phyloP scores from a whole-genome alignment of 169 alveolate species.

The Eimeria mitis region DNA sequence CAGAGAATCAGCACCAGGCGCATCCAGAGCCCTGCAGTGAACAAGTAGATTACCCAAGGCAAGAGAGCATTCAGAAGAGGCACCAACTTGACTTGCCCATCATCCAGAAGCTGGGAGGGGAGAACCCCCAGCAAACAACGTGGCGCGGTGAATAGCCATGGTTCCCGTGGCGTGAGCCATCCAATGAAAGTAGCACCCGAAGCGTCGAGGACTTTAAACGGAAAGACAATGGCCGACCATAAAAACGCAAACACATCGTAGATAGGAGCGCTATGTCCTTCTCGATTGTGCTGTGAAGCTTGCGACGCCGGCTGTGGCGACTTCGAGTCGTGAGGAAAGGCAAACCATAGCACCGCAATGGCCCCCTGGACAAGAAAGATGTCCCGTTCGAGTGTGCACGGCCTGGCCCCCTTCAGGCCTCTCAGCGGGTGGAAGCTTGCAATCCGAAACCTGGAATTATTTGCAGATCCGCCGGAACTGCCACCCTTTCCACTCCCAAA shows the following conservation, averaged over 20 bases:
- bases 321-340: conserved; percentile 19
- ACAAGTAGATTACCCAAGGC: conserved; percentile 35
- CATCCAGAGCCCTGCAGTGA: conserved; percentile 68
- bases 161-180: not conserved
- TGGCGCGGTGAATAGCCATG: conserved; percentile 50
- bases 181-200: conserved; percentile 4
- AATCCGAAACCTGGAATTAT: conserved; percentile 16
- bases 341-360: conserved; percentile 35
- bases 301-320: conserved; percentile 10
- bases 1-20: conserved; percentile 21
- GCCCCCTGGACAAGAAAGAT: conserved; percentile 29
- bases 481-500: not conserved
- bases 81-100: conserved; percentile 7
- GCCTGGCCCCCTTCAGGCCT: conserved; percentile 10
- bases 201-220: conserved; percentile 18
- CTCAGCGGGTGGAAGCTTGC: conserved; percentile 43
- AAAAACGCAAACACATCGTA: not conserved
- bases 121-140: not conserved
- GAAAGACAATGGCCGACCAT: conserved; percentile 25
- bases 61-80: conserved; percentile 40
- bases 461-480: not conserved
- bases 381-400: conserved; percentile 21
- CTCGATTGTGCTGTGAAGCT: not conserved
- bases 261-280: not conserved
- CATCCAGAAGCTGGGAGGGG: conserved; percentile 56